phyloP scores from a whole-genome alignment of 1,284 basidiomycete genomes.

The Cryptococcus hybrid region DNA sequence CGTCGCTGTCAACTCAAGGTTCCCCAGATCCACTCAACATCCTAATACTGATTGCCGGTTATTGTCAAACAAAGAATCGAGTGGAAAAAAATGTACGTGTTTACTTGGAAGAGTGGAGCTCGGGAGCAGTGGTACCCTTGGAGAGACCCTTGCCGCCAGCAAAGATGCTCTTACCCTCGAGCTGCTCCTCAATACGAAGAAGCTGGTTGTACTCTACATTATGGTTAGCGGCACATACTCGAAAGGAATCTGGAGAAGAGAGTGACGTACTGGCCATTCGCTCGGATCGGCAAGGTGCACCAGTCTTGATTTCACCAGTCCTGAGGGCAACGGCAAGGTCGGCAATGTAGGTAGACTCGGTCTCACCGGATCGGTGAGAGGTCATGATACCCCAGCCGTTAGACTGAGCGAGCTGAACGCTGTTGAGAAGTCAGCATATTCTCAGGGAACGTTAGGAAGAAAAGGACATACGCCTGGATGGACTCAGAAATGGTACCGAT shows the following conservation, averaged over 20 bases:
- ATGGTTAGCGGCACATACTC: background rate
- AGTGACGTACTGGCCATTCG: constrained; percentile 71
- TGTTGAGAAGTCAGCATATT: constrained; percentile 40
- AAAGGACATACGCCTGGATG: constrained; percentile 53
- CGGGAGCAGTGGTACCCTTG: constrained; percentile 68
- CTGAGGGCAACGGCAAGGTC: constrained; percentile 95
- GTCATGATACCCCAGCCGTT: constrained; percentile 99
- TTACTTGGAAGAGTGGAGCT: constrained; percentile 53
- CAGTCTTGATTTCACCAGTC: constrained; percentile 89
- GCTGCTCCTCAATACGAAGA: constrained; percentile 87
- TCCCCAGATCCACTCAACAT: too few species aligned
- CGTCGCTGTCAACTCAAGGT: too few species aligned
- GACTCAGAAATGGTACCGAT: constrained; percentile 99
- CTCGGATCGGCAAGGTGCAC: constrained; percentile 89
- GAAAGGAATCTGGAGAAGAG: background rate
- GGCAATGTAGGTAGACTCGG: constrained; percentile 94
- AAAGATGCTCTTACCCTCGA: constrained; percentile 61
- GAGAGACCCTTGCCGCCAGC: constrained; percentile 79
- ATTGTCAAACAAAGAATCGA: background rate
- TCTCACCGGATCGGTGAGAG: constrained; percentile 97
- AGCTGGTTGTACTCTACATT: constrained; percentile 65
- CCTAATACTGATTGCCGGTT: background rate
- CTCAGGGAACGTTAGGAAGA: background rate
- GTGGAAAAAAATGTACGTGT: background rate
- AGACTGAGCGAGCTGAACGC: constrained; percentile 93